phyloP scores from a whole-genome alignment of 2,329 filamentous ascomycete genomes.

The Aspergillus viridinutans region DNA sequence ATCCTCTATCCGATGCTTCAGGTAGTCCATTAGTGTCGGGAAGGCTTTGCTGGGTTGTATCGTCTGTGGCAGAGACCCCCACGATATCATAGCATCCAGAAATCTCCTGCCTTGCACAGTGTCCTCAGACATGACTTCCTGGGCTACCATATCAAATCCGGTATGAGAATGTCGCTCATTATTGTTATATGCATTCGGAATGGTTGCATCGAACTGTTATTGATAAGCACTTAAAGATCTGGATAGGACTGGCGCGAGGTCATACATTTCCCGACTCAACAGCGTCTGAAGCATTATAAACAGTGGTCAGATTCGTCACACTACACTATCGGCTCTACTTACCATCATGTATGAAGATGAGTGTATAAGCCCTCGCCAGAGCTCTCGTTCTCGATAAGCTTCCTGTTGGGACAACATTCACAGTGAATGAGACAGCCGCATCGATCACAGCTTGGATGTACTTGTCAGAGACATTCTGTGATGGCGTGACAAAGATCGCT shows the following conservation, averaged over 20 bases:
- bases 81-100: constrained; percentile 5
- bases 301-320: not conserved
- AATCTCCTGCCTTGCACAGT: constrained; percentile 2
- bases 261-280: constrained; percentile 5
- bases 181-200: not conserved
- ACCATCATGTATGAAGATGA: constrained; percentile 14
- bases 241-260: not conserved
- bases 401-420: constrained; percentile 5
- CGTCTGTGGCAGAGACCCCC: not conserved
- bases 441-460: constrained; percentile 6
- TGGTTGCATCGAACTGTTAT: not conserved
- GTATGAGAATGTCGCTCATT: not conserved
- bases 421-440: constrained; percentile 5
- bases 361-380: constrained; percentile 6
- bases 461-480: not conserved
- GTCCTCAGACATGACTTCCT: constrained; percentile 5
- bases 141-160: constrained; percentile 1
- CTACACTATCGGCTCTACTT: not conserved
- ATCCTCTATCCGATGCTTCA: constrained; percentile 4
- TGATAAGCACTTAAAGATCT: not conserved
- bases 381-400: constrained; percentile 1
- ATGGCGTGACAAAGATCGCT: not conserved
- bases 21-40: constrained; percentile 4
- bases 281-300: constrained; percentile 2
- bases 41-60: not conserved